phyloP scores from a whole-genome alignment of 2,329 filamentous ascomycete genomes.

The Aspergillus pseudonomiae region DNA sequence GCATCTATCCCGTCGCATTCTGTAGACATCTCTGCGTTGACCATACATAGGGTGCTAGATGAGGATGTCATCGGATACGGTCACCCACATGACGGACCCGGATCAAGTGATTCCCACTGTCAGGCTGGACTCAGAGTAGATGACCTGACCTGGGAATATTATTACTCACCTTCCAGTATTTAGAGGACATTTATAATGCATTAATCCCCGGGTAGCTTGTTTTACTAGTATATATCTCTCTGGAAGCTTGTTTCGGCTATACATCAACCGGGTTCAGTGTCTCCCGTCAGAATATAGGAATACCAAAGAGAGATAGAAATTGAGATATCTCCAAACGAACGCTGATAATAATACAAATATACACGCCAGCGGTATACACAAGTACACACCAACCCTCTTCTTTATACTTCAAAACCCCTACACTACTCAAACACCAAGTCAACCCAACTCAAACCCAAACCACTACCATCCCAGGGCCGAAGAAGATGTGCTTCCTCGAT shows the following conservation, averaged over 20 bases:
- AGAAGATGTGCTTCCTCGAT: constrained; percentile 24
- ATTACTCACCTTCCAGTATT: not conserved
- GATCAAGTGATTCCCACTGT: not conserved
- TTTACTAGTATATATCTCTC: not conserved
- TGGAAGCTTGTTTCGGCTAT: not conserved
- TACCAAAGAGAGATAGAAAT: not conserved
- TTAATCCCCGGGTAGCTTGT: not conserved
- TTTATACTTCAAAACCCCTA: not conserved
- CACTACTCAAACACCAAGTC: not conserved
- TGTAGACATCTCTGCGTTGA: too few relatives aligned
- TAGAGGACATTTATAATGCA: not conserved
- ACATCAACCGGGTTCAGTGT: not conserved
- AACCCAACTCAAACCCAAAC: not conserved
- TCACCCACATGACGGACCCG: not conserved
- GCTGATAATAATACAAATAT: not conserved
- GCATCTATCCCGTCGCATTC: too few relatives aligned
- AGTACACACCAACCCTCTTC: not conserved
- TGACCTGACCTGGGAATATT: not conserved
- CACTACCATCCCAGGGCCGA: not conserved
- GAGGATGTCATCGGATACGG: not conserved
- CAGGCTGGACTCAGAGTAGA: not conserved
- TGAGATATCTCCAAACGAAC: not conserved
- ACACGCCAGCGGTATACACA: not conserved
- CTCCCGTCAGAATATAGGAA: not conserved
- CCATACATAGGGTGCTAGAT: not conserved